These are phyloP conservation scores for Parasitella parasitica DNA, from an alignment of 371 early-diverging fungal species.

Conservation along the genomic window DNA sequence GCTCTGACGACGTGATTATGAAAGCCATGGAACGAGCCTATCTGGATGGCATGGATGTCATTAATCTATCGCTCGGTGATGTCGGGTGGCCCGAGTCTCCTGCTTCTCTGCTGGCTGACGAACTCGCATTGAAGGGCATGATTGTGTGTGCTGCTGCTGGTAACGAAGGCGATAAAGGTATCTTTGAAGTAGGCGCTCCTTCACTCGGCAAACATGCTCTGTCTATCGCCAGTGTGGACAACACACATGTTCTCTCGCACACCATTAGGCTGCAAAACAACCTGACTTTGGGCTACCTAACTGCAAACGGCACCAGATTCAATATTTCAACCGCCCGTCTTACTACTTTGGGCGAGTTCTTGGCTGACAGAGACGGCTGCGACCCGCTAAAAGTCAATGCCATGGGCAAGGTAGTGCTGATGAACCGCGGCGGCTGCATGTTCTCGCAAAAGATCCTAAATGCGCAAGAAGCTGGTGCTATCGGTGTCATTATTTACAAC, in stretches of 20 bases:
- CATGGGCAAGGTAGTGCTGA: conserved; percentile 55
- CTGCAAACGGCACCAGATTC: conserved; percentile 23
- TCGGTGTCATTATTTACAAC: conserved; percentile 56
- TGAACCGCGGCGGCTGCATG: conserved; percentile 61
- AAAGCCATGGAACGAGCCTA: conserved; percentile 72
- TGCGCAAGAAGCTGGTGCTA: conserved; percentile 64
- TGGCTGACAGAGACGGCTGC: conserved; percentile 49
- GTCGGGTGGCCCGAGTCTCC: conserved; percentile 50
- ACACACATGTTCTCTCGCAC: conserved; percentile 33
- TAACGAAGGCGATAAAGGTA: conserved; percentile 70
- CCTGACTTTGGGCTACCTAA: conserved; percentile 26
- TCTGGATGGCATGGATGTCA: conserved; percentile 63
- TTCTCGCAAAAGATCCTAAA: conserved; percentile 42
- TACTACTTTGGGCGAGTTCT: conserved; percentile 22
- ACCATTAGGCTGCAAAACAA: conserved; percentile 13
- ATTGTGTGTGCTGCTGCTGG: conserved; percentile 61
- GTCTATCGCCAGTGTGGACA: conserved; percentile 78
- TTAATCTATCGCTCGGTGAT: conserved; percentile 46
- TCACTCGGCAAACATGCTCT: conserved; percentile 62
- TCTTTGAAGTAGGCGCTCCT: conserved; percentile 62
- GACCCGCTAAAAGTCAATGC: conserved; percentile 27
- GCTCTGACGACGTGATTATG: conserved; percentile 70
- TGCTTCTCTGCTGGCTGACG: conserved; percentile 38
- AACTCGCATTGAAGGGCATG: conserved; percentile 33
- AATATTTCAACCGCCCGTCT: conserved; percentile 9